phyloP scores from a whole-genome alignment of 129 eudicot genomes.

The Tagetes erecta region DNA sequence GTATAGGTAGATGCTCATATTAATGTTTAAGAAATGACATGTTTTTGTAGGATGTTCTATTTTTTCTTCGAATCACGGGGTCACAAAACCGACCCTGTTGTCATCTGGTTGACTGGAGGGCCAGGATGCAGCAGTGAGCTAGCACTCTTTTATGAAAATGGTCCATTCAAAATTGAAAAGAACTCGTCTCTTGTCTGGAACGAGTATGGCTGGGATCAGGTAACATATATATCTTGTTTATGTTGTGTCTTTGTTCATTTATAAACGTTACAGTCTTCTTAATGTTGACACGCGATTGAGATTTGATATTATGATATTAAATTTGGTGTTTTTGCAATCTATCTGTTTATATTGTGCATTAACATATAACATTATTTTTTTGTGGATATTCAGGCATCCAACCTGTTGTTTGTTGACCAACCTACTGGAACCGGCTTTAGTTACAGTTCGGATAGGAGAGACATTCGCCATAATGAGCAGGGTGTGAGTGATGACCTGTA shows the following conservation, averaged over 20 bases:
- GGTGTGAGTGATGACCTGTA: conserved; percentile 81
- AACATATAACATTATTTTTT: conserved; percentile 6
- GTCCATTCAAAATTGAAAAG: conserved; percentile 73
- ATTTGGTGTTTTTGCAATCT: not conserved
- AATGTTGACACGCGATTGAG: not conserved
- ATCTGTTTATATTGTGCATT: not conserved
- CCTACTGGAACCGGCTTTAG: conserved; percentile 95
- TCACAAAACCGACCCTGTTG: conserved; percentile 75
- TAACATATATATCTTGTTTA: conserved; percentile 14
- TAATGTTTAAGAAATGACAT: not conserved
- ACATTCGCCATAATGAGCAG: conserved; percentile 68
- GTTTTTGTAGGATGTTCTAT: conserved; percentile 74
- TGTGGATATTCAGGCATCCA: conserved; percentile 63
- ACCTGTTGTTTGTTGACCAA: conserved; percentile 79
- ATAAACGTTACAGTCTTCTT: not conserved
- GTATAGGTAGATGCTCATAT: not conserved
- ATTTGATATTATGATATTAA: not conserved
- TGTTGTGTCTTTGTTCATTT: not conserved
- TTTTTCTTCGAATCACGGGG: conserved; percentile 90
- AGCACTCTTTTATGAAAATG: conserved; percentile 90
- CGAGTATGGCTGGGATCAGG: conserved; percentile 96
- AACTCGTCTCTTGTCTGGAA: conserved; percentile 76
- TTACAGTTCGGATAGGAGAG: conserved; percentile 70
- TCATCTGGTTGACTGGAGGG: conserved; percentile 94
- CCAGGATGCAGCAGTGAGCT: conserved; percentile 97